Conservation (phyloP, 805 yeast species). For the Ogataea chonburiensis region DNA sequence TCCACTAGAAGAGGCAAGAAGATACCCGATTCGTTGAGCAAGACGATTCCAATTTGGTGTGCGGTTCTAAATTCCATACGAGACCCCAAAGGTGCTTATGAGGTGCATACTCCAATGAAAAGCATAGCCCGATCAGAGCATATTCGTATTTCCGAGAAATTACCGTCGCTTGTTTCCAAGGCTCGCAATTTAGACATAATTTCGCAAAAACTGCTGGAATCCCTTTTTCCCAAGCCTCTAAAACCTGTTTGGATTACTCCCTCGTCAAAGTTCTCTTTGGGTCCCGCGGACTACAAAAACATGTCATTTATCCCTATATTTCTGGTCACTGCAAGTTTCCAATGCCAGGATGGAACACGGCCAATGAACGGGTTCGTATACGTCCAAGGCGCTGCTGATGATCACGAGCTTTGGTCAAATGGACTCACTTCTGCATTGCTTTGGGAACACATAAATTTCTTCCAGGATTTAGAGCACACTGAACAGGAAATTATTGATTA, state of each 20-base stretch:
- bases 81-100: neutral
- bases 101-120: conserved; percentile 47
- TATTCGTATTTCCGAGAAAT: conserved; percentile 43
- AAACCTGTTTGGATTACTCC: conserved; percentile 75
- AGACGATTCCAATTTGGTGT: conserved; percentile 84
- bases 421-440: conserved; percentile 51
- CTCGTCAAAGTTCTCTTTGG: conserved; percentile 29
- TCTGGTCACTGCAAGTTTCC: conserved; percentile 61
- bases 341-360: conserved; percentile 57
- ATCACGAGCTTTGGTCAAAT: conserved; percentile 82
- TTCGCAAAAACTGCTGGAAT: neutral
- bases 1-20: conserved; percentile 83
- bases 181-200: conserved; percentile 27
- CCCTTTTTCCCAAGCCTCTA: conserved; percentile 43
- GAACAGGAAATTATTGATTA: conserved; percentile 32
- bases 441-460: conserved; percentile 46
- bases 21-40: conserved; percentile 84
- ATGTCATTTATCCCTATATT: conserved; percentile 40
- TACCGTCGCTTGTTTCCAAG: conserved; percentile 50
- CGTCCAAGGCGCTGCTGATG: conserved; percentile 94
- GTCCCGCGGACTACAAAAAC: conserved; percentile 21
- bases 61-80: conserved; percentile 15
- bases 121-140: conserved; percentile 59
- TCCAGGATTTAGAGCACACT: conserved; percentile 24
- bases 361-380: conserved; percentile 52